phyloP scores from a whole-genome alignment of 192 early-diverging fungal species.

The Rhizophagus sp. region DNA sequence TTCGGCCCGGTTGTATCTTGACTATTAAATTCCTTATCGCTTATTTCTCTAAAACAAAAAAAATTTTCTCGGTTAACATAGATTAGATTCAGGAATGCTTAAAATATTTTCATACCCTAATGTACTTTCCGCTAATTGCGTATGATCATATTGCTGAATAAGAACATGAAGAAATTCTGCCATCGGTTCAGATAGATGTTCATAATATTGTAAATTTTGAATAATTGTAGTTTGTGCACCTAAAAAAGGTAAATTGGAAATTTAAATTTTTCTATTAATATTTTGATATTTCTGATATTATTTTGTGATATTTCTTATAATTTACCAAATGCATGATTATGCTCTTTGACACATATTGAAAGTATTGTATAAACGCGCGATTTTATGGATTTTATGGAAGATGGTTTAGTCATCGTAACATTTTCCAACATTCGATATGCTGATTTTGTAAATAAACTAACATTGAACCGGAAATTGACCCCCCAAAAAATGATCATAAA shows the following conservation, averaged over 20 bases:
- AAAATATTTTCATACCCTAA: conserved; percentile 46
- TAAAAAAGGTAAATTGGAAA: conserved; percentile 24
- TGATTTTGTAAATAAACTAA: conserved; percentile 71
- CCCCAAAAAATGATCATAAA: neutral
- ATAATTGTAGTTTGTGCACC: conserved; percentile 74
- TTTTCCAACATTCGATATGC: conserved; percentile 84
- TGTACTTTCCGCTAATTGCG: conserved; percentile 73
- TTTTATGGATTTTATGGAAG: conserved; percentile 47
- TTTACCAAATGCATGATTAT: conserved; percentile 75
- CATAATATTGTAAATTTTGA: conserved; percentile 83
- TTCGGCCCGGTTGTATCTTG: conserved; percentile 82
- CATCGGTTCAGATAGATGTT: conserved; percentile 81
- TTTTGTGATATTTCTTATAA: neutral
- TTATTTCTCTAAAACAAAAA: conserved; percentile 29
- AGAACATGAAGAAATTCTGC: conserved; percentile 71
- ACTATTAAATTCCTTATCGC: conserved; percentile 45
- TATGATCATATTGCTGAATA: conserved; percentile 59
- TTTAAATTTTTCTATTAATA: neutral
- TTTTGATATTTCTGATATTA: neutral
- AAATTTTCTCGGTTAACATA: neutral
- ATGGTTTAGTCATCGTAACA: conserved; percentile 62
- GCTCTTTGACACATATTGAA: conserved; percentile 74
- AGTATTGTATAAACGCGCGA: conserved; percentile 64
- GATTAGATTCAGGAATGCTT: neutral
- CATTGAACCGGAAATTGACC: too few species aligned